phyloP scores from a whole-genome alignment of 352 stramenopile species.

The Phytophthora podocarpi region DNA sequence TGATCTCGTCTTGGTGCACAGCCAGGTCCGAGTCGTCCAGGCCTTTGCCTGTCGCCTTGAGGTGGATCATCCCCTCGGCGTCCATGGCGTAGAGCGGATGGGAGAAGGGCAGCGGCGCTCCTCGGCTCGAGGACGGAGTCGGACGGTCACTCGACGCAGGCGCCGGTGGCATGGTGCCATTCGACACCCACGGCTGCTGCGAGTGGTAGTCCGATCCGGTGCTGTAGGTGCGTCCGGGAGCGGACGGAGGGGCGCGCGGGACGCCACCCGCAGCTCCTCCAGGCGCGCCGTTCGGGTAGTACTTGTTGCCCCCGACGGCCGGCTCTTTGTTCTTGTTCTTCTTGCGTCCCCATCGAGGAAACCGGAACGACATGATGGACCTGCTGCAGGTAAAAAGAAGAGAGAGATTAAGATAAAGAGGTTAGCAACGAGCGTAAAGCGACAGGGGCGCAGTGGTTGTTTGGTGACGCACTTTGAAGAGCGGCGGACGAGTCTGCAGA shows the following conservation, averaged over 20 bases:
- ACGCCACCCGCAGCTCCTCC: neutral
- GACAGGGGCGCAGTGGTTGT: too few species aligned
- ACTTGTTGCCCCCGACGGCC: slow-evolving; percentile 42
- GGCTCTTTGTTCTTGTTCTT: slow-evolving; percentile 66
- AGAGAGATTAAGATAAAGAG: neutral
- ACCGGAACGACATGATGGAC: slow-evolving; percentile 68
- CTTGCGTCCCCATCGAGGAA: slow-evolving; percentile 74
- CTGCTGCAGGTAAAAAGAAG: neutral
- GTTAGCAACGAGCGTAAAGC: slow-evolving; percentile 10
- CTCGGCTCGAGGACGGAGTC: slow-evolving; percentile 24
- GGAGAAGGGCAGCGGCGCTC: slow-evolving; percentile 57
- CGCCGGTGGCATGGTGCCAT: slow-evolving; percentile 25
- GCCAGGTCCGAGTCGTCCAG: slow-evolving; percentile 84
- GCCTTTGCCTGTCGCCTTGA: slow-evolving; percentile 85
- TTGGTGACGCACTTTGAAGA: slow-evolving; percentile 14
- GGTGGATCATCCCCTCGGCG: slow-evolving; percentile 79
- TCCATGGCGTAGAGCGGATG: slow-evolving; percentile 89
- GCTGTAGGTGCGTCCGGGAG: slow-evolving; percentile 53
- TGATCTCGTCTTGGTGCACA: slow-evolving; percentile 90
- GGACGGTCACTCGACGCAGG: slow-evolving; percentile 17
- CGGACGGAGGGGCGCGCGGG: slow-evolving; percentile 45
- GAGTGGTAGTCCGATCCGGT: slow-evolving; percentile 39
- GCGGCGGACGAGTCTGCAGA: neutral
- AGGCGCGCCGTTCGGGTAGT: slow-evolving; percentile 33
- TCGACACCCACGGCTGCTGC: slow-evolving; percentile 37